Base-by-base conservation (phyloP, 176 grass and related monocot genomes). In the Metroxylon sagu region DNA sequence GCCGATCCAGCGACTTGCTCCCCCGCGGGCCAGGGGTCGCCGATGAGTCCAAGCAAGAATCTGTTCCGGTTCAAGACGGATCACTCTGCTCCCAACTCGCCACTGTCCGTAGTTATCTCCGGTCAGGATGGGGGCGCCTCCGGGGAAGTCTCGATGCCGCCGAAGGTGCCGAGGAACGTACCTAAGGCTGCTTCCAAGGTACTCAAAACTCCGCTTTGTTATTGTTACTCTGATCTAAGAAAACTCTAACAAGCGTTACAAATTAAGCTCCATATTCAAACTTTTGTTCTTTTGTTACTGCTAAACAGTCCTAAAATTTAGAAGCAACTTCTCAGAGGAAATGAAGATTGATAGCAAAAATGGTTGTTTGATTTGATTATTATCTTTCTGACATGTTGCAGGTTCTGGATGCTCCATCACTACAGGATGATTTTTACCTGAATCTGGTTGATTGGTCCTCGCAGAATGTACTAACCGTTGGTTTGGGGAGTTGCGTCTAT, bases 381-480 rank as follows among this genome's bases (percentile, higher is more conserved):
- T 60, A 1, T 60, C 5, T 4, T 12, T 71, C 43, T n/a, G 4
- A 43, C 54, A 6, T 39, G n/a, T n/a, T 54, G 19, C 48, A 90
- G 92, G 92, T 97, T 29, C 56, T 97, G 18, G 93, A 98, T 68
- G 93, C 93, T 39, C 93, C 87, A 5, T 88, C 84, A 10, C 84
- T 98, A 48, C 79, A 83, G 69, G 93, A 98, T 56, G 93, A 98
- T 74, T 98, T 98, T 79, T 98, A 98, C 72, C 79, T 98, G 27
- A 98, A 92, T 64, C 83, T 98, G 48, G 93, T 98, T 4, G 93
- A 98, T 66, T 98, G 93, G 87, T 98, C 93, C 5, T 85, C 93
- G n/a, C 93, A 98, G 75, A 98, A 98, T 75, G 65, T 62, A 59
- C 76, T 98, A 48, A 81, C 87, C 67, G 93, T 98, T 64, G 93